Base-by-base conservation (phyloP, 768 basidiomycete genomes). In the Leccinum variicolor region DNA sequence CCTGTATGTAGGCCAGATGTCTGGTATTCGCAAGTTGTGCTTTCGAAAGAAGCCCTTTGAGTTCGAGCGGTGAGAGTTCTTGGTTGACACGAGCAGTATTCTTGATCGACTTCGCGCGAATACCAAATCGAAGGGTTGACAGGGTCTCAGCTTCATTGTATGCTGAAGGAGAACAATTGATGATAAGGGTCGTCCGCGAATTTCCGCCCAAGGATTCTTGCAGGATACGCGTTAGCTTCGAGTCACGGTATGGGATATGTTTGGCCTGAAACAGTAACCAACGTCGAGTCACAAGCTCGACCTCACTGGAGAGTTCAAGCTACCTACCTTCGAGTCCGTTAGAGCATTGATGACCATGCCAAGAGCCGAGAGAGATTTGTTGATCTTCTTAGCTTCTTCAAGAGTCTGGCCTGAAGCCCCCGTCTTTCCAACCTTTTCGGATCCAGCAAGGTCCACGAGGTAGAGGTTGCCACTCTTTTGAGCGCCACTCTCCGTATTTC, bases 71-170 rank as follows among this genome's bases (percentile, higher is more conserved):
- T 3, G 96, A 92, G 52, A 99, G 83, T 73, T 99, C 97, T 53
- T 94, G 94, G 73, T 99, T 99, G 76, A 99, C 92, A 48, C 97
- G 90, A 59, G 97, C 97, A 59, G 91, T 92, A 75, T 99, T 99
- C 91, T 98, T 98, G 85, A 99, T 99, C n/a, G 92, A 92, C 76
- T 99, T 99, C n/a, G 97, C 96, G 62, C 97, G 92, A 71, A 98
- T 98, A 79, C 97, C 97, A 73, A 99, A 99, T 25, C 97, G 89
- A n/a, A 99, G 84, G 4, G 97, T 99, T 3, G 89, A 90, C 33
- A 99, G 79, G 0, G 97, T 99, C 74, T 99, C 97, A 3, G 92
- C 79, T 72, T 98, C 97, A 68, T 99, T 99, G 77, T 94, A 99
- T 0, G 92, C 87, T 1, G 94, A 95, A 17, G 97, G 97, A 17